Base-by-base conservation (phyloP, 495 filamentous ascomycete genomes). In the Cetradonia linearis region DNA sequence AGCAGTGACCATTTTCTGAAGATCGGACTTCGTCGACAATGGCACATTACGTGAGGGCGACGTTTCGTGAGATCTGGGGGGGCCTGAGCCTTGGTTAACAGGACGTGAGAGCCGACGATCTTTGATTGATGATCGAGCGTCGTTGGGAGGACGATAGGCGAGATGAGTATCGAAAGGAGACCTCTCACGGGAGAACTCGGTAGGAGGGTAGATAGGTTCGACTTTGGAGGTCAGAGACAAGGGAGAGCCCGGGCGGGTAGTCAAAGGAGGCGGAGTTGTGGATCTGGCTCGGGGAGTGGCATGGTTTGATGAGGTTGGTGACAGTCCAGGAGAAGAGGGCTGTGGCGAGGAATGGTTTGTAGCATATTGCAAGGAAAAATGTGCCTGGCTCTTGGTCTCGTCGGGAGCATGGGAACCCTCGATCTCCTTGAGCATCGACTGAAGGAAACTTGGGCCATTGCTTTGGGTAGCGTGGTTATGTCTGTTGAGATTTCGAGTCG, bases 391-490 rank as follows among this genome's bases (percentile, higher is more conserved):
- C 34, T 54, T 54, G n/a, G 50, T 75, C 53, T 82, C 81, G 36
- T 81, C 81, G 1, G 83, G 71, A 54, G 70, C 67, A 1, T 78
- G 77, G 3, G 86, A 83, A 65, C 82, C 83, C 70, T 94, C 89
- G 0, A 96, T 90, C 67, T 96, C 91, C 65, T 86, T 87, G 53
- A 96, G 73, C 16, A 96, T 76, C 0, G 89, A 90, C 42, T 87
- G 84, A 5, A 96, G 72, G 71, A 96, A 95, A 70, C 82, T 76
- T 59, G 82, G 80, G 44, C 78, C 78, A 54, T 69, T 69, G 38
- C 68, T 54, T 52, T 67, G 67, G 56, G 65, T 60, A n/a, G 74
- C 68, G 55, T 68, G 59, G 64, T 73, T 67, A 27, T 69, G 59
- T 4, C 62, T 54, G 54, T 55, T 70, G 53, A 59, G 67, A 36